Base-by-base conservation (phyloP, 2,329 filamentous ascomycete species). In the Claviceps pazoutovae region DNA sequence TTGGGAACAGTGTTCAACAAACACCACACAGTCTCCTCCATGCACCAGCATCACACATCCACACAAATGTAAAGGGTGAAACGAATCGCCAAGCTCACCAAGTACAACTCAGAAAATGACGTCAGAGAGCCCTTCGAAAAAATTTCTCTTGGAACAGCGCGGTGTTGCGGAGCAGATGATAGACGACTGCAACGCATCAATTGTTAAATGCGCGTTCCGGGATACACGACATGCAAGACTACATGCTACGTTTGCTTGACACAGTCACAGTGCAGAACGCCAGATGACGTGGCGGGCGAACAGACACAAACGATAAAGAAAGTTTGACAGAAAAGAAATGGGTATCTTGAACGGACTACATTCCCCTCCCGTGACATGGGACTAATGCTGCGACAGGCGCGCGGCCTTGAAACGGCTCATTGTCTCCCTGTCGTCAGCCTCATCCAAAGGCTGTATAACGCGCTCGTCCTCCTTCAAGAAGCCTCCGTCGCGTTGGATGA, bases 401-500 rank as follows among this genome's bases (percentile, higher is more conserved):
- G 84, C 84, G 48, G 84, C 83, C 69, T 81, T 86, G 69, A 89
- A 89, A 55, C 82, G 78, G 70, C 84, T 88, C 56, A 88, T 66
- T 59, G 76, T 79, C 65, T 76, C 78, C 48, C 76, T 78, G 45
- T 81, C 80, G 48, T 83, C 78, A 26, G 78, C 74, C 59, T 89
- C 80, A 51, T 83, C 82, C 45, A 89, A 71, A 1, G 84, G 79
- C 50, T 85, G 76, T 46, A 82, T 78, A 17, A 78, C 77, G 50
- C 79, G 74, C 54, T 88, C 82, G 54, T 86, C 80, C 58, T 88
- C 79, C 53, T 80, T 77, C 59, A 85, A 70, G 65, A 95, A 95
- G 3, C 89, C 89, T 49, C 89, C 89, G 59, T 93, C 81, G 59
- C 82, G 78, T 58, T 88, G 81, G 51, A 96, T 89, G 67, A 94